phyloP scores from a whole-genome alignment of 495 filamentous ascomycete genomes.

The Aspergillus cavernicola region DNA sequence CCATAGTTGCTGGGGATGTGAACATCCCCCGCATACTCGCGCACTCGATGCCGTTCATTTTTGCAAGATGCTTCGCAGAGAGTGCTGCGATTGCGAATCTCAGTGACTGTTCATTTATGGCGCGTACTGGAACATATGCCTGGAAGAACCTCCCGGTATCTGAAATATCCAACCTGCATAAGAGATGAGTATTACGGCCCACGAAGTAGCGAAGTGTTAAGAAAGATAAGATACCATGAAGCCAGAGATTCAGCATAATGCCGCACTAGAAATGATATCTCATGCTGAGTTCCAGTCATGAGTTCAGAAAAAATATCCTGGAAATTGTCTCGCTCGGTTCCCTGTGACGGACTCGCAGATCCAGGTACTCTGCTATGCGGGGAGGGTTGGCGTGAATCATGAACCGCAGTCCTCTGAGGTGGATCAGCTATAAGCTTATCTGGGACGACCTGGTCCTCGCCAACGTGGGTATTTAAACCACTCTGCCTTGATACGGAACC shows the following conservation, averaged over 20 bases:
- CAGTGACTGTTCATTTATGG: conserved; percentile 30
- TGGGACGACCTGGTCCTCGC: too few relatives aligned
- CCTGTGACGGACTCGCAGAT: conserved; percentile 23
- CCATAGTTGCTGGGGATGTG: conserved; percentile 33
- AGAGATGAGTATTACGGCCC: conserved; percentile 8
- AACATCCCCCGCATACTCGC: conserved; percentile 23
- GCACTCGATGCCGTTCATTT: conserved; percentile 33
- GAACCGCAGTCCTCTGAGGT: too few relatives aligned
- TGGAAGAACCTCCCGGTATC: conserved; percentile 38
- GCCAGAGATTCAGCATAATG: conserved; percentile 35
- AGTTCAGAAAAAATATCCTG: conserved; percentile 41
- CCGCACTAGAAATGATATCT: conserved; percentile 36
- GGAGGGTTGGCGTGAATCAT: conserved; percentile 1
- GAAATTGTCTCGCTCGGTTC: conserved; percentile 35
- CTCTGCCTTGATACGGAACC: too few relatives aligned
- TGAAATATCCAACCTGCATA: conserved; percentile 37
- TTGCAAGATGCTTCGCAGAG: conserved; percentile 40
- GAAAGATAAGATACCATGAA: conserved; percentile 32
- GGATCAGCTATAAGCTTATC: too few relatives aligned
- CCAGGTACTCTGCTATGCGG: conserved; percentile 10
- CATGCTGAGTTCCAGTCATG: conserved; percentile 39
- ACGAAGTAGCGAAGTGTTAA: too few relatives aligned
- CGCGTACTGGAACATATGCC: conserved; percentile 36
- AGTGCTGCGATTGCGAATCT: conserved; percentile 37
- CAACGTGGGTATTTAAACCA: too few relatives aligned